Evolutionary conservation across 2,329 filamentous ascomycete species (phyloP), one percentile per base, ranked within the genome.

Genomic region (Calonectria honghensis): DNA sequence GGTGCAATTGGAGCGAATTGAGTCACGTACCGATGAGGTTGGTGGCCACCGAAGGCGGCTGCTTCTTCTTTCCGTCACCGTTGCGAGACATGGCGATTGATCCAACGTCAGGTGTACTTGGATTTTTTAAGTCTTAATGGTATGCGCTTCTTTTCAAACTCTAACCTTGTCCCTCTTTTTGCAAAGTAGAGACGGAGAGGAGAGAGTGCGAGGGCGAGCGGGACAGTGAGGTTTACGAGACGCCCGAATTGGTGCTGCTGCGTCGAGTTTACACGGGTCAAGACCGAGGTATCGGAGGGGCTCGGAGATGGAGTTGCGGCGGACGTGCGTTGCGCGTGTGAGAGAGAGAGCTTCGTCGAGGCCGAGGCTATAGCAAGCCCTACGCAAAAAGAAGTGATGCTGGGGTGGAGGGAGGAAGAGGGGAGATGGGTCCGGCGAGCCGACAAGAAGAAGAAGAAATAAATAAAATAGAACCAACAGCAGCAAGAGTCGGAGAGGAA

Each of bases 1-100:
- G 37, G 45, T 45, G 27, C 41, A 31, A 54, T 75, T 73, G 51
- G 37, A 3, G 16, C 35, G 54, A 65, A 63, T 76, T 72, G 65
- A 29, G 57, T 68, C 32, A 82, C 90, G 81, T 89, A 97, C 95
- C 95, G 82, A 98, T 96, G 82, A 98, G 88, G 86, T 98, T 98
- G 63, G 95, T 96, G 57, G 96, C 96, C 77, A 93, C 94, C 71
- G 96, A 96, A 74, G 96, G 92, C 81, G 95, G 94, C 88, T 94
- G 92, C 88, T 94, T 96, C 87, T 89, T 84, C 87, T 89, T 84
- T 72, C 79, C 82, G 69, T 82, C 81, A 63, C 70, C 79, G 70
- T 80, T 81, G 73, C 78, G 79, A 78, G 85, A 79, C 85, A 86
- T 86, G 76, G 75, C 78, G 75, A 76, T 65, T 48, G 74, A 51